Conservation (phyloP, 495 filamentous ascomycete genomes). For the Astrothelium subdiscretum region DNA sequence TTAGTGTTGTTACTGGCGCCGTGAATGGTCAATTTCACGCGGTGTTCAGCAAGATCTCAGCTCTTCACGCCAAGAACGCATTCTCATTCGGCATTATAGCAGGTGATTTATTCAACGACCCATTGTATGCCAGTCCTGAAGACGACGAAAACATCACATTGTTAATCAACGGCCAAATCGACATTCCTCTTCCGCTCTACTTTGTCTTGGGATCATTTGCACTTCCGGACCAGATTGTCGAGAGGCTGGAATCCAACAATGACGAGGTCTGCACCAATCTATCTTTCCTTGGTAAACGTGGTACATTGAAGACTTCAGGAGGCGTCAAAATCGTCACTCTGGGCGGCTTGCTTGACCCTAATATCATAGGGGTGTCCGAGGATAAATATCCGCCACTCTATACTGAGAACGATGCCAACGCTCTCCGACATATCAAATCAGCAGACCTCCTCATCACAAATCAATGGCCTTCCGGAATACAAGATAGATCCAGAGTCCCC, state of each 20-base stretch:
- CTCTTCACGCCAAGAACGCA: constrained; percentile 69
- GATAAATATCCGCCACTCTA: constrained; percentile 60
- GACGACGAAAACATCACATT: constrained; percentile 47
- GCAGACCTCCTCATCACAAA: constrained; percentile 80
- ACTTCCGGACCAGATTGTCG: constrained; percentile 55
- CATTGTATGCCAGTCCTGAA: constrained; percentile 22
- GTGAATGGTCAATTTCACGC: constrained; percentile 60
- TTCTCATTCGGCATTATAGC: constrained; percentile 75
- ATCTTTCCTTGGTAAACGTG: constrained; percentile 75
- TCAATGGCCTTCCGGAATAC: constrained; percentile 69
- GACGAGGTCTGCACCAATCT: constrained; percentile 83
- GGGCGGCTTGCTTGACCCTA: constrained; percentile 54
- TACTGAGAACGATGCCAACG: constrained; percentile 61
- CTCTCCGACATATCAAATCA: constrained; percentile 50
- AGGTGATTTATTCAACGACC: constrained; percentile 62
- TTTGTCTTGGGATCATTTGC: constrained; percentile 62
- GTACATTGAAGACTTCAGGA: constrained; percentile 75
- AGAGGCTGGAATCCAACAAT: constrained; percentile 57
- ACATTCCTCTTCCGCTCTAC: constrained; percentile 71
- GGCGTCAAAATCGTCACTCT: constrained; percentile 74
- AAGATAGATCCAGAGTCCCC: constrained; percentile 44
- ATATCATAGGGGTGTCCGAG: constrained; percentile 41
- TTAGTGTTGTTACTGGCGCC: constrained; percentile 69
- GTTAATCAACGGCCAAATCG: constrained; percentile 58
- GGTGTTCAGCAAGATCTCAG: constrained; percentile 65